Evolutionary conservation across 768 basidiomycete genomes (phyloP), one percentile per base, ranked within the genome.

Genomic region (Fomitopsis serialis): DNA sequence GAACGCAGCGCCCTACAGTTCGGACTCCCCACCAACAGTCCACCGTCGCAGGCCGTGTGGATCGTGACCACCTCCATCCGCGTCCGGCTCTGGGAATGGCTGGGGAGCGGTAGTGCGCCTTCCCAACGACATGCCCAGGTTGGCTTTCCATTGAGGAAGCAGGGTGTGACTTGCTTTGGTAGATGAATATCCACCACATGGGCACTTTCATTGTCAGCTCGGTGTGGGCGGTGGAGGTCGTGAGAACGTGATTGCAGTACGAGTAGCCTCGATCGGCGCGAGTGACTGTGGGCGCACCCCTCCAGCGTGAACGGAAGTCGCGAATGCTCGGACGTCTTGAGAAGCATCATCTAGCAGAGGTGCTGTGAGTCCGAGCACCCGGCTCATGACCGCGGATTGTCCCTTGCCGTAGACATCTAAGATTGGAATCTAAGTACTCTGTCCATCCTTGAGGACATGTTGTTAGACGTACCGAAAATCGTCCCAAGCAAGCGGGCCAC

Each of bases 401-500:
- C 8, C 37, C n/a, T 45, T 54, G 45, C 49, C 47, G 42, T 61
- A 54, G 50, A 54, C 57, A 40, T 58, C 63, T 64, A 23, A 7
- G 19, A 36, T 7, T 19, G 37, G 37, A 15, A n/a, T 32, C 29
- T 32, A 11, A 32, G 37, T 17, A 40, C 37, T 7, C 19, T 15
- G 15, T 17, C 37, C 13, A 17, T 7, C 7, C 37, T 17, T 40
- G 21, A 52, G 45, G 55, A 36, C n/a, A n/a, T n/a, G n/a, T n/a
- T n/a, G n/a, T n/a, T n/a, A n/a, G n/a, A 12, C 81, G 64, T 68
- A 88, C 87, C 77, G 58, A 71, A 74, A 25, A 84, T 65, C 45
- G 68, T 61, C 46, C 81, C 81, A 40, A 84, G 69, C 44, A 92
- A 77, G 46, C 92, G 79, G n/a, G 94, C 86, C 2, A 92, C 77